Percentiles rank a stretch among this genome's conserved stretches.
phyloP scores from a whole-genome alignment of 2,329 filamentous ascomycete genomes.

The Penicillium paneum region DNA sequence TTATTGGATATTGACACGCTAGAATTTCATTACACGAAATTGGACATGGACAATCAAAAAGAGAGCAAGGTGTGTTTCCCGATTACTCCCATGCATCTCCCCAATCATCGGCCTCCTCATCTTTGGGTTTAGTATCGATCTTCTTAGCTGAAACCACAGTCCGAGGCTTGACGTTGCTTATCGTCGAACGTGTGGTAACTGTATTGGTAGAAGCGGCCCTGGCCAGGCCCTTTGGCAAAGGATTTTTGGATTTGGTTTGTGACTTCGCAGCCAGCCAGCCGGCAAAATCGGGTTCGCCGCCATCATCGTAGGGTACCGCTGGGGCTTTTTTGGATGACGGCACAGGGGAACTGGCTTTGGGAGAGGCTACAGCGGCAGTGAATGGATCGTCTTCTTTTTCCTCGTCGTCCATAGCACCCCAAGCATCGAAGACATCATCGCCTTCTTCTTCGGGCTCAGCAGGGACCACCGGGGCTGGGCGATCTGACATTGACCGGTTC shows the following conservation, averaged over 20 bases:
- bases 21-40: neutral
- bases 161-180: slow-evolving; percentile 47
- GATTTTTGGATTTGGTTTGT: slow-evolving; percentile 66
- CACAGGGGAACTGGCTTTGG: slow-evolving; percentile 24
- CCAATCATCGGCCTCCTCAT: slow-evolving; percentile 46
- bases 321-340: slow-evolving; percentile 32
- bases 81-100: slow-evolving; percentile 49
- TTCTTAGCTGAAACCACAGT: slow-evolving; percentile 57
- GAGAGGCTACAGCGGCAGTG: slow-evolving; percentile 32
- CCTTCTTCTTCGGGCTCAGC: slow-evolving; percentile 49
- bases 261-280: slow-evolving; percentile 90
- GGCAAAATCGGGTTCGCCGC: slow-evolving; percentile 89
- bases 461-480: slow-evolving; percentile 39
- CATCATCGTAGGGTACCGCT: slow-evolving; percentile 68
- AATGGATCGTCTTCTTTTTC: slow-evolving; percentile 46
- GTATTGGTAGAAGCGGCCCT: slow-evolving; percentile 52
- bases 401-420: slow-evolving; percentile 64
- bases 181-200: slow-evolving; percentile 37
- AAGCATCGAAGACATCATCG: slow-evolving; percentile 67
- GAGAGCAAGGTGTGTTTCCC: neutral
- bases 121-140: slow-evolving; percentile 62
- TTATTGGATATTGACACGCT: neutral
- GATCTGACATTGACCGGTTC: slow-evolving; percentile 42
- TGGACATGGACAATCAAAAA: neutral
- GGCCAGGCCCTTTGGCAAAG: slow-evolving; percentile 76